Evolutionary conservation across 371 early-diverging fungal species (phyloP).

Genomic region (Lichtheimia ramosa): DNA sequence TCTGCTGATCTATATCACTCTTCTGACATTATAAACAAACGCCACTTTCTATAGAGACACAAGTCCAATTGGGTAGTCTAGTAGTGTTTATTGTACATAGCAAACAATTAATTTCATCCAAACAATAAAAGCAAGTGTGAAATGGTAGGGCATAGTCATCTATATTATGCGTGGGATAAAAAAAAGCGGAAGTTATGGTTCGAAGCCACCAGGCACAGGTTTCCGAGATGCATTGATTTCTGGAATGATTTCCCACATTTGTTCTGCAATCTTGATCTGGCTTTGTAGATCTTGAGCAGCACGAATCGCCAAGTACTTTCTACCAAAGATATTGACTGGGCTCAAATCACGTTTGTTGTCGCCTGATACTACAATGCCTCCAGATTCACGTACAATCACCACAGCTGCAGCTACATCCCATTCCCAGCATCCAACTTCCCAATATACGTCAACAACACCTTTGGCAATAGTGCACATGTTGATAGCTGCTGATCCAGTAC

Average conservation of each 20-base stretch:
- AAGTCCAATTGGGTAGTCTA: no score
- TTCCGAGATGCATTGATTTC: constrained; percentile 42
- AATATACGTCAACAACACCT: constrained; percentile 85
- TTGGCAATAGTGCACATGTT: constrained; percentile 81
- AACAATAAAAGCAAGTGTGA: no score
- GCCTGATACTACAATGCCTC: constrained; percentile 72
- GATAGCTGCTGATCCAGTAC: constrained; percentile 81
- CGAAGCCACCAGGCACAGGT: constrained; percentile 51
- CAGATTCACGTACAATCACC: constrained; percentile 71
- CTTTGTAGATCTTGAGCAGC: constrained; percentile 23
- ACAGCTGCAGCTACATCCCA: constrained; percentile 85
- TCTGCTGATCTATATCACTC: no score
- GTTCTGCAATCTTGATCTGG: constrained; percentile 35
- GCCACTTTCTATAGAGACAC: no score
- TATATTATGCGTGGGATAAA: background rate
- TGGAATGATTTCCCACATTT: constrained; percentile 48
- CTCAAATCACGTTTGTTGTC: constrained; percentile 16
- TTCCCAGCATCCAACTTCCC: constrained; percentile 88
- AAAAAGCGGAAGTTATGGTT: constrained; percentile 8
- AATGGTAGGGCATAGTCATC: background rate
- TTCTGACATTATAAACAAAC: no score
- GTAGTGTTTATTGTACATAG: no score
- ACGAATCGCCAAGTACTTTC: constrained; percentile 54
- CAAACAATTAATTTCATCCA: no score
- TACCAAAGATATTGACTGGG: constrained; percentile 47